Evolutionary conservation across 2,329 filamentous ascomycete genomes (phyloP).

Genomic region (Scolecobasidium constrictum): DNA sequence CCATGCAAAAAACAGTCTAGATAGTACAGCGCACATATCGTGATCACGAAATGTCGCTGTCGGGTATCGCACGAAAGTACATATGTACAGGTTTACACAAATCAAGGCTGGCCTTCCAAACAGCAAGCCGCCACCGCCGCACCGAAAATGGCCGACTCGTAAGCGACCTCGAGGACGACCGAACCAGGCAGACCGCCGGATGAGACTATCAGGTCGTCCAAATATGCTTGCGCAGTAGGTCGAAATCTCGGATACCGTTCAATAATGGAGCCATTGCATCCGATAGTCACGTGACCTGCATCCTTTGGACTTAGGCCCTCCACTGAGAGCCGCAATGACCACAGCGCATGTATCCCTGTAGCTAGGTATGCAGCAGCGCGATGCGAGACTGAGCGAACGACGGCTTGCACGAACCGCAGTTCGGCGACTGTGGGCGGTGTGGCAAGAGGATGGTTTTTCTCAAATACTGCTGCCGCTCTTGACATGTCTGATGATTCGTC

Average conservation of each 20-base stretch:
- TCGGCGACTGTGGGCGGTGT: conserved; percentile 36
- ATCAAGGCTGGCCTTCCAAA: conserved; percentile 17
- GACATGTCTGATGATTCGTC: conserved; percentile 29
- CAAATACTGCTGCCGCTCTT: conserved; percentile 34
- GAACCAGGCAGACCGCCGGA: conserved; percentile 19
- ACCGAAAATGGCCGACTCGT: conserved; percentile 65
- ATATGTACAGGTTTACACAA: not conserved
- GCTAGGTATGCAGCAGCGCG: conserved; percentile 53
- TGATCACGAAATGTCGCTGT: conserved; percentile 1
- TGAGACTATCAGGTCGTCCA: conserved; percentile 45
- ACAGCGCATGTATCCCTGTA: conserved; percentile 51
- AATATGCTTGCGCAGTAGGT: conserved; percentile 48
- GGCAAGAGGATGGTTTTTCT: conserved; percentile 39
- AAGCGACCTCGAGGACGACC: conserved; percentile 56
- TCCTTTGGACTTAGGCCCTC: conserved; percentile 23
- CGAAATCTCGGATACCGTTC: conserved; percentile 66
- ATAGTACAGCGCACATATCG: too few species aligned
- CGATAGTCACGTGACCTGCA: conserved; percentile 38
- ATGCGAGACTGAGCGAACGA: conserved; percentile 43
- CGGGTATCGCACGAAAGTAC: not conserved
- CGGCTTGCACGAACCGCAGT: conserved; percentile 42
- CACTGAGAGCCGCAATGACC: conserved; percentile 41
- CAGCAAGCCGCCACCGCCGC: conserved; percentile 54
- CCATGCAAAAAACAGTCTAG: too few species aligned
- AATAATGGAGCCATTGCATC: conserved; percentile 70